Conservation (phyloP, 306 rosid species). For the Prunus salicina region DNA sequence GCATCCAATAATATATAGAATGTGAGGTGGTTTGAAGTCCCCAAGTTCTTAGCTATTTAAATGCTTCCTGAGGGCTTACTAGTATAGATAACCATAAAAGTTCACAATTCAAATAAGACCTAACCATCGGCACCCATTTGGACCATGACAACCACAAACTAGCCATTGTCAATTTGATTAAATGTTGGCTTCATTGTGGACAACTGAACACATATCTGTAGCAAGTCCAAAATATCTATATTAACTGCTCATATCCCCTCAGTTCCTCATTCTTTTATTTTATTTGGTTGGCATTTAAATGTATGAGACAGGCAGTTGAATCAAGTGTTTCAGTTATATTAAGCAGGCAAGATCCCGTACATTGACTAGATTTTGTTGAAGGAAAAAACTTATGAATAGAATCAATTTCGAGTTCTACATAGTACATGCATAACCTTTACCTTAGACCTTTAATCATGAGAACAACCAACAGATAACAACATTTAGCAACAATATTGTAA, state of each 20-base stretch:
- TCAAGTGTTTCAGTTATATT: background rate
- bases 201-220: background rate
- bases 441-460: background rate
- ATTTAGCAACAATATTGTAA: background rate
- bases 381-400: background rate
- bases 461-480: background rate
- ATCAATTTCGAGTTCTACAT: background rate
- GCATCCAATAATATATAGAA: background rate
- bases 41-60: background rate
- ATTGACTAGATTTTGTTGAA: background rate
- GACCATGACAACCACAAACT: background rate
- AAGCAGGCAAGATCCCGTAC: background rate
- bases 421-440: background rate
- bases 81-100: background rate
- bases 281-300: background rate
- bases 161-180: background rate
- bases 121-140: background rate
- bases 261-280: background rate
- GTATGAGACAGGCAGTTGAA: background rate
- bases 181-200: background rate
- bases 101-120: background rate
- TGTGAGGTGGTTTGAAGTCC: background rate
- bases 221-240: background rate
- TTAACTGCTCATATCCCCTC: no score
- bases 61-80: background rate